These are phyloP conservation scores for Beauveria scarabaeidicola DNA, from an alignment of 2,329 filamentous ascomycete genomes.

Conservation along the genomic window DNA sequence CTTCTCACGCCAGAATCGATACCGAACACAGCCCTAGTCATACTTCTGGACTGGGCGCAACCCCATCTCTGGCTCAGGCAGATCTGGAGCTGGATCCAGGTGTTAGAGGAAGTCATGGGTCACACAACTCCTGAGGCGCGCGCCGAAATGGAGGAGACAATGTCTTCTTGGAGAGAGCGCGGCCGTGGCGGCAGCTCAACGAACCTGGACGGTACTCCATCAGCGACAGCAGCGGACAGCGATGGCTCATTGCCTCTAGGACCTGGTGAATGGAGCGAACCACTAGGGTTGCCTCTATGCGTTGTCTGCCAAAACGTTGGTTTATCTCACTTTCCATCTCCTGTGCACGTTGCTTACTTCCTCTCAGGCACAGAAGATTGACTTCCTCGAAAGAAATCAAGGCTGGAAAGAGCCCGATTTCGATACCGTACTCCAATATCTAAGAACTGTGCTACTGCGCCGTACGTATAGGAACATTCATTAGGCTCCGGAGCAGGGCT, in stretches of 20 bases:
- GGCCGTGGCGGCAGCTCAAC: slow-evolving; percentile 56
- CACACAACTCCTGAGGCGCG: slow-evolving; percentile 69
- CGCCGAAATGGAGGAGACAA: slow-evolving; percentile 77
- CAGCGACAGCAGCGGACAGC: slow-evolving; percentile 51
- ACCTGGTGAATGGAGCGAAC: slow-evolving; percentile 89
- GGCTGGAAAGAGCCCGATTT: slow-evolving; percentile 96
- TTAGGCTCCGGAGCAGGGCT: slow-evolving; percentile 14
- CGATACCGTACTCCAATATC: slow-evolving; percentile 87
- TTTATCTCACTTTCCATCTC: slow-evolving; percentile 15
- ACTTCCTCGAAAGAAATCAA: slow-evolving; percentile 78
- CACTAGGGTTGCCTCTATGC: slow-evolving; percentile 75
- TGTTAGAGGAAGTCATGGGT: slow-evolving; percentile 68
- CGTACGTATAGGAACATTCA: slow-evolving; percentile 42
- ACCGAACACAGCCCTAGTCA: slow-evolving; percentile 76
- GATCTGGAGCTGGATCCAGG: slow-evolving; percentile 78
- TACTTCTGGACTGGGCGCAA: slow-evolving; percentile 92
- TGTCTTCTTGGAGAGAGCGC: slow-evolving; percentile 69
- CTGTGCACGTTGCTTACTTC: slow-evolving; percentile 17
- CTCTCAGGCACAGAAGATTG: slow-evolving; percentile 72
- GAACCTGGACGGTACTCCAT: slow-evolving; percentile 53
- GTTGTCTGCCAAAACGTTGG: slow-evolving; percentile 92
- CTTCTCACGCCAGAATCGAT: slow-evolving; percentile 78
- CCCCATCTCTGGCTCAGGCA: slow-evolving; percentile 90
- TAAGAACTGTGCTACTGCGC: slow-evolving; percentile 82
- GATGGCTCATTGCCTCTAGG: slow-evolving; percentile 70